These are phyloP conservation scores for Porogramme epimiltina DNA, from an alignment of 1,284 basidiomycete species.

Conservation along the genomic window DNA sequence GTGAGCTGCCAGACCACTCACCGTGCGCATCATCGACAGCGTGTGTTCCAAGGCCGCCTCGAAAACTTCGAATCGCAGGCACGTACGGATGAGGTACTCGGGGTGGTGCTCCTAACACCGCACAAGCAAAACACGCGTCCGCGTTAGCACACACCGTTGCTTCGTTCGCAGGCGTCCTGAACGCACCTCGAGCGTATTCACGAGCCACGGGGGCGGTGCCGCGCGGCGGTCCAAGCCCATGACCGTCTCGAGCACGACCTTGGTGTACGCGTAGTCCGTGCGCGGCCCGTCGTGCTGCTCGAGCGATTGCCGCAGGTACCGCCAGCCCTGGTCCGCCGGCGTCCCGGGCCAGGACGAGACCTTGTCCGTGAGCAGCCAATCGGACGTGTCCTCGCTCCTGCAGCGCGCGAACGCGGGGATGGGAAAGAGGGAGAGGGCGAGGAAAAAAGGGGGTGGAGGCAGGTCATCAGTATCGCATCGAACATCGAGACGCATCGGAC, in stretches of 20 bases:
- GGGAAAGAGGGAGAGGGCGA: neutral
- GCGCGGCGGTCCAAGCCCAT: slow-evolving; percentile 64
- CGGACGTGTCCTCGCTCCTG: slow-evolving; percentile 67
- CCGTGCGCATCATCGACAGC: slow-evolving; percentile 70
- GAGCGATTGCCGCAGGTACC: slow-evolving; percentile 82
- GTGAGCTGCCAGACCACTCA: slow-evolving; percentile 37
- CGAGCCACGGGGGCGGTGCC: slow-evolving; percentile 82
- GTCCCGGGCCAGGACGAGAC: slow-evolving; percentile 84
- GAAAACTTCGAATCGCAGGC: slow-evolving; percentile 79
- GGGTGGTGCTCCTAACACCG: slow-evolving; percentile 69
- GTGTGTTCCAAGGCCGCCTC: slow-evolving; percentile 77
- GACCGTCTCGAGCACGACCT: slow-evolving; percentile 77
- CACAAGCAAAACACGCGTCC: neutral
- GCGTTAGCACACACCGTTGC: slow-evolving; percentile 10
- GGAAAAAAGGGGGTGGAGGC: no score
- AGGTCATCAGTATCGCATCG: no score
- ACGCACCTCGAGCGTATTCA: slow-evolving; percentile 69
- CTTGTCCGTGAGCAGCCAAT: slow-evolving; percentile 84
- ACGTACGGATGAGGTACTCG: slow-evolving; percentile 77
- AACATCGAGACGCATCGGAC: no score
- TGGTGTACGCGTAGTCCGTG: slow-evolving; percentile 76
- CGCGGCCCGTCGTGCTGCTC: slow-evolving; percentile 76
- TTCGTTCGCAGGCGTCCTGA: slow-evolving; percentile 6
- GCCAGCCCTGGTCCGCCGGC: slow-evolving; percentile 82
- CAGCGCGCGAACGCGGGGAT: neutral